Conservation (phyloP, 2,329 filamentous ascomycete species). For the Ophiognomonia clavigignenti-juglandacearum region DNA sequence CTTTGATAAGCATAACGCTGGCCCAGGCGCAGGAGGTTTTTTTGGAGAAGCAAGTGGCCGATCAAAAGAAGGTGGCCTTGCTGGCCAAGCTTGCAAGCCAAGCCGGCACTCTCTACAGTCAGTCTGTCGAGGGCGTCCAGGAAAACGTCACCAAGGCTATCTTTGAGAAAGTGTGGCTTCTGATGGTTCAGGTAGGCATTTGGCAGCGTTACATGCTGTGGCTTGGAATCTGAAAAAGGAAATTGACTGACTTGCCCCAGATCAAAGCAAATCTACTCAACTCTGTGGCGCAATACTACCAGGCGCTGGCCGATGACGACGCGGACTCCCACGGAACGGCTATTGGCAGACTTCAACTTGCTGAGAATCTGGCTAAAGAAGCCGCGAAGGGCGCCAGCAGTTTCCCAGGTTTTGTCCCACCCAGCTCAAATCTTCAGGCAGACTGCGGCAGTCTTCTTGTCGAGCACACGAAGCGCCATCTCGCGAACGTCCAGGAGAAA, state of each 20-base stretch:
- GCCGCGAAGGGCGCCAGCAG: conserved; percentile 70
- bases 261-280: conserved; percentile 77
- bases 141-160: conserved; percentile 87
- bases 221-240: no score
- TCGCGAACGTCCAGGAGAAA: conserved; percentile 75
- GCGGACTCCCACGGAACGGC: conserved; percentile 81
- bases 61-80: conserved; percentile 87
- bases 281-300: conserved; percentile 88
- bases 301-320: conserved; percentile 86
- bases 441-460: conserved; percentile 70
- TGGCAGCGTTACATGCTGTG: neutral
- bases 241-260: conserved; percentile 30
- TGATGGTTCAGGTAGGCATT: conserved; percentile 66
- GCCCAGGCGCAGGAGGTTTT: conserved; percentile 98
- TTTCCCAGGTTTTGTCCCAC: conserved; percentile 75
- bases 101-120: conserved; percentile 79
- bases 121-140: conserved; percentile 84
- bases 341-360: conserved; percentile 75
- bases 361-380: conserved; percentile 73
- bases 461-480: conserved; percentile 81
- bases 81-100: conserved; percentile 92
- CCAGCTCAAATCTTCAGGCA: conserved; percentile 75
- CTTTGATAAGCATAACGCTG: conserved; percentile 85
- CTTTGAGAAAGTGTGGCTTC: conserved; percentile 91
- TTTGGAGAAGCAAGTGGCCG: conserved; percentile 88